Percentiles rank a stretch among this genome's conserved stretches.
phyloP scores from a whole-genome alignment of 805 yeast genomes.

The Pichia deserticola region DNA sequence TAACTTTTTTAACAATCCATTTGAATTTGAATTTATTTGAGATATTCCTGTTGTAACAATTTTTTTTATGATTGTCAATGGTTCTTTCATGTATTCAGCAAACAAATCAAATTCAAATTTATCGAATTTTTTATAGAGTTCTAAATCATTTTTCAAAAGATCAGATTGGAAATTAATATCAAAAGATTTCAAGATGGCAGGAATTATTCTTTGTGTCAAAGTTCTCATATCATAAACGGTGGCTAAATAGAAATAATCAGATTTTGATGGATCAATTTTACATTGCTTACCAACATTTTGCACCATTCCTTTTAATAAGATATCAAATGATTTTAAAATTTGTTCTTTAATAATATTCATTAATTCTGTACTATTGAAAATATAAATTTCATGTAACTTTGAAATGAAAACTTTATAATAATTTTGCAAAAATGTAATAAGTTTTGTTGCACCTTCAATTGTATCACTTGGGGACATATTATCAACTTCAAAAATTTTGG shows the following conservation, averaged over 20 bases:
- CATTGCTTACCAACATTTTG: conserved; percentile 27
- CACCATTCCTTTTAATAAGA: conserved; percentile 36
- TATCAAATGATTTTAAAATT: conserved; percentile 29
- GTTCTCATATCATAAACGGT: conserved; percentile 49
- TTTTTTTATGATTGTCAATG: conserved; percentile 34
- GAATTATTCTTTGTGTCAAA: conserved; percentile 39
- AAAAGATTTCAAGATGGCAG: conserved; percentile 40
- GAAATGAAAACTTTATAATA: conserved; percentile 33
- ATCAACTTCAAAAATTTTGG: conserved; percentile 26
- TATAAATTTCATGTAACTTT: conserved; percentile 21
- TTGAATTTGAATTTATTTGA: conserved; percentile 1
- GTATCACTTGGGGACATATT: conserved; percentile 29
- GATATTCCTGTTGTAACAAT: conserved; percentile 35
- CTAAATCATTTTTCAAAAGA: conserved; percentile 32
- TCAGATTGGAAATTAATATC: conserved; percentile 44
- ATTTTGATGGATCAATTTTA: conserved; percentile 14
- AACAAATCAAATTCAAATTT: conserved; percentile 48
- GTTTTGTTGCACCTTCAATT: conserved; percentile 28
- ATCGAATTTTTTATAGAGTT: conserved; percentile 38
- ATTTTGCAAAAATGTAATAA: conserved; percentile 31
- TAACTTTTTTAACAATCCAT: conserved; percentile 34
- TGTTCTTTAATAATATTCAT: conserved; percentile 26
- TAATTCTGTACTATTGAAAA: conserved; percentile 13
- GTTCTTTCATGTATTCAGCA: conserved; percentile 43
- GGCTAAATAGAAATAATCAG: conserved; percentile 21